Base-by-base conservation (phyloP, 495 filamentous ascomycete genomes). In the Aspergillus bridgeri region DNA sequence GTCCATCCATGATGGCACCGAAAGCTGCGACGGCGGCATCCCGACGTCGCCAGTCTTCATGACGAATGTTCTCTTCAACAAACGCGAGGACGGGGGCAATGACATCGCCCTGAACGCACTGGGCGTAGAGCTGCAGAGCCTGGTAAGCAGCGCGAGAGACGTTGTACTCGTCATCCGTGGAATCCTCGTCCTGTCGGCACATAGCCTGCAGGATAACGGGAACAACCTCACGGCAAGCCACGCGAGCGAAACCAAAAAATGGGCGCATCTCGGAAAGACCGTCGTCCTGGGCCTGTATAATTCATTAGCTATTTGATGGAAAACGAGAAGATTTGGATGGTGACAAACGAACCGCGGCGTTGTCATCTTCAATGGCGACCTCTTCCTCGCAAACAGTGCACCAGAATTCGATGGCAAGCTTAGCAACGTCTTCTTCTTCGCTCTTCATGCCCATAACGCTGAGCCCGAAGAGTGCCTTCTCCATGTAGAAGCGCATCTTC, bases 401-500 rank as follows among this genome's bases (percentile, higher is more conserved):
- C 94, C 94, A 98, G 79, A 98, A 98, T 67, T 98, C 94, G 60
- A 98, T 90, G 22, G 94, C 94, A 24, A 98, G 83, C 81, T 98
- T 98, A 44, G 95, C 87, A 42, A 98, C 95, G 73, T 98, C 94
- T 71, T 98, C 94, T 64, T 98, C 94, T 9, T 90, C 88, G 71
- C 86, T 93, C 81, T 94, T 96, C 95, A 98, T 98, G 56, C 94
- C 95, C 78, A 96, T 85, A 58, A 98, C 95, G n/a, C 95, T 98
- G 15, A 98, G 81, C 47, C 95, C 94, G 71, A 98, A 98, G 42
- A 98, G 80, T 47, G 94, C 94, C 83, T 97, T 98, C 83, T 98
- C 95, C 94, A 98, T 98, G 79, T 98, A 98, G 78, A 96, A 98
- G 65, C 91, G 84, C 94, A 98, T 98, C 79, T 96, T 92, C 65